phyloP scores from a whole-genome alignment of 352 stramenopile species.

The Sclerospora graminicola region DNA sequence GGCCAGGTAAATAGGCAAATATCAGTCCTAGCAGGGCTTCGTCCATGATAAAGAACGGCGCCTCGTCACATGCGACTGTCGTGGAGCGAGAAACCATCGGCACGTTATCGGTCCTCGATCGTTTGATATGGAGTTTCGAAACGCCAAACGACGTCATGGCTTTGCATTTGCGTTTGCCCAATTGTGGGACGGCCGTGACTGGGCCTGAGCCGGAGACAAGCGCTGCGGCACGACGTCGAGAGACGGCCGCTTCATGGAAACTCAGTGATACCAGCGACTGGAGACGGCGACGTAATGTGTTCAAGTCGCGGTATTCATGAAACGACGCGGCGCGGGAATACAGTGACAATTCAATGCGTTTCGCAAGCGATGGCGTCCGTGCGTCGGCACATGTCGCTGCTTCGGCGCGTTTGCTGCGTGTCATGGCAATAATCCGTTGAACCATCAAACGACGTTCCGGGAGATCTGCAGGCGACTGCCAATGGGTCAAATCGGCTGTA shows the following conservation, averaged over 20 bases:
- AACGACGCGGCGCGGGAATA: constrained; percentile 77
- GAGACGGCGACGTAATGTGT: constrained; percentile 65
- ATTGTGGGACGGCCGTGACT: constrained; percentile 19
- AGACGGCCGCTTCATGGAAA: constrained; percentile 74
- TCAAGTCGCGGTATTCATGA: constrained; percentile 78
- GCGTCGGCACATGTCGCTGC: constrained; percentile 27
- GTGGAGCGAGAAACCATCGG: neutral
- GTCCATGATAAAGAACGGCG: constrained; percentile 54
- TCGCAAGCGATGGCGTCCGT: constrained; percentile 70
- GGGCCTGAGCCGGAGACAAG: constrained; percentile 4
- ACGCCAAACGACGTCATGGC: constrained; percentile 36
- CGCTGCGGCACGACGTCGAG: constrained; percentile 26
- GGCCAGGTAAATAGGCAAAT: constrained; percentile 56
- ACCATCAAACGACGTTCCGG: constrained; percentile 76
- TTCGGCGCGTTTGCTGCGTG: constrained; percentile 44
- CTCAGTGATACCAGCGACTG: constrained; percentile 83
- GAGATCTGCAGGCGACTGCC: constrained; percentile 75
- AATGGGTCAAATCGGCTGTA: constrained; percentile 67
- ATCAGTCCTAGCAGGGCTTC: constrained; percentile 59
- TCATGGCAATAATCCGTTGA: constrained; percentile 84
- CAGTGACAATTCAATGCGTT: constrained; percentile 78
- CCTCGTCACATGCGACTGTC: constrained; percentile 1
- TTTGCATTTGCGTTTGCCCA: constrained; percentile 46
- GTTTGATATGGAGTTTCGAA: constrained; percentile 50
- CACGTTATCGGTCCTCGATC: constrained; percentile 22